These are phyloP conservation scores for Aspergillus terreus DNA, from an alignment of 2,329 filamentous ascomycete genomes.

Conservation along the genomic window DNA sequence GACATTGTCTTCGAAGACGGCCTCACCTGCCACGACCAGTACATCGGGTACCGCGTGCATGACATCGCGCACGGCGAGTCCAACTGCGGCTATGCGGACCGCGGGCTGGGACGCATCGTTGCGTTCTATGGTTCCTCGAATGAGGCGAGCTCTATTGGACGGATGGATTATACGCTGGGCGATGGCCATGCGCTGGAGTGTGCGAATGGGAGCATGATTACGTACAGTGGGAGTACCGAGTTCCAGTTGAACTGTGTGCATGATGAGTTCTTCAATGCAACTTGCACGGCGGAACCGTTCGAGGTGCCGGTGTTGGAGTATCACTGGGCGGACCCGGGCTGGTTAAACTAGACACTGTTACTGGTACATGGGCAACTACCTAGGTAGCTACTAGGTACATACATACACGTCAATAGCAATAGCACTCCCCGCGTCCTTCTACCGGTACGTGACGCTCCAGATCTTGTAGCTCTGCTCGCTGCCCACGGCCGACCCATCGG, in stretches of 20 bases:
- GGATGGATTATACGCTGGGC: slow-evolving; percentile 24
- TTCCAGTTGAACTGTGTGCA: slow-evolving; percentile 22
- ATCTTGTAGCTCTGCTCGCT: slow-evolving; percentile 17
- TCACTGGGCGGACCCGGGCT: slow-evolving; percentile 16
- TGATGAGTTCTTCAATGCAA: slow-evolving; percentile 25
- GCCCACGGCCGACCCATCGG: slow-evolving; percentile 8
- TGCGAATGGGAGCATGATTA: slow-evolving; percentile 24
- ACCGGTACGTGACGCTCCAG: slow-evolving; percentile 33
- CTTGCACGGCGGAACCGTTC: slow-evolving; percentile 24
- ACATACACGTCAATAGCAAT: too few species aligned
- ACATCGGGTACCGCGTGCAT: slow-evolving; percentile 27
- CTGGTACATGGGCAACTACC: not conserved
- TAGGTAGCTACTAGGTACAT: not conserved
- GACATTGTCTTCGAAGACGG: slow-evolving; percentile 24
- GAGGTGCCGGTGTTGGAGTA: slow-evolving; percentile 23
- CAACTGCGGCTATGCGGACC: slow-evolving; percentile 28
- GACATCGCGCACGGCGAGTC: slow-evolving; percentile 24
- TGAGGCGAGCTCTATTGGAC: slow-evolving; percentile 12
- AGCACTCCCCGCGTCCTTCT: not conserved
- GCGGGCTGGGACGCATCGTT: slow-evolving; percentile 21
- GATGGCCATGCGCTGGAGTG: slow-evolving; percentile 23
- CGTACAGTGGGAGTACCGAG: slow-evolving; percentile 23
- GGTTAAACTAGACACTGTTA: not conserved
- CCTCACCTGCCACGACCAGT: slow-evolving; percentile 23
- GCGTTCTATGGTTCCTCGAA: slow-evolving; percentile 26